A percentile compares a stretch with the other conserved stretches of the same genome.
Evolutionary conservation across 2,329 filamentous ascomycete genomes (phyloP).

Genomic region (Geosmithia flava): DNA sequence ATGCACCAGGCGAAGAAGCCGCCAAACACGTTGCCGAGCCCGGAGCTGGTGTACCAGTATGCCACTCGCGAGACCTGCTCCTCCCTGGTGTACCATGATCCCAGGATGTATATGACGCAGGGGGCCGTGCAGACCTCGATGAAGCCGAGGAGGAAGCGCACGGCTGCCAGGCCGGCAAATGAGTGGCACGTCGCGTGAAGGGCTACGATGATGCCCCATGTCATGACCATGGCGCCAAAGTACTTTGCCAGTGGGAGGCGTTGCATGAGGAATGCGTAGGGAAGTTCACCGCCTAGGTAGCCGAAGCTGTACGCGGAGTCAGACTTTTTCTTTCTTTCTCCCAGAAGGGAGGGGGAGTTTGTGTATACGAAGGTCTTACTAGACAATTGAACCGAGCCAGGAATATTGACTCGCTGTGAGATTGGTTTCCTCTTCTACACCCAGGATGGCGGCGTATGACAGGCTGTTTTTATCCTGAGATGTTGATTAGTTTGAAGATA

Average conservation of each 20-base stretch:
- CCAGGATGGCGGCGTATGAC: conserved; percentile 4
- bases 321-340: too few relatives aligned
- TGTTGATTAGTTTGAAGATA: too few relatives aligned
- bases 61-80: conserved; percentile 3
- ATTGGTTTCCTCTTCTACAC: conserved; percentile 2
- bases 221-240: conserved; percentile 3
- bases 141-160: conserved; percentile 4
- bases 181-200: conserved; percentile 1
- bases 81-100: conserved; percentile 3
- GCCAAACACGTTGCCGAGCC: conserved; percentile 2
- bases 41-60: conserved; percentile 3
- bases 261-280: conserved; percentile 3
- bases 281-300: conserved; percentile 5
- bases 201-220: conserved; percentile 3
- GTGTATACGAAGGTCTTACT: conserved; percentile 1
- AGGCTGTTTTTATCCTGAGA: conserved; percentile 4
- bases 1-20: conserved; percentile 2
- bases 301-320: too few relatives aligned
- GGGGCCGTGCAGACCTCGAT: conserved; percentile 3
- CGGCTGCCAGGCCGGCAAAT: conserved; percentile 2
- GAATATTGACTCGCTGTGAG: conserved; percentile 3
- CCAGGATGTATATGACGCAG: conserved; percentile 1
- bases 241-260: conserved; percentile 3
- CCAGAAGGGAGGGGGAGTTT: too few relatives aligned
- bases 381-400: conserved; percentile 5